Base-by-base conservation (phyloP, 129 eudicot genomes). In the Artemisia argyi region DNA sequence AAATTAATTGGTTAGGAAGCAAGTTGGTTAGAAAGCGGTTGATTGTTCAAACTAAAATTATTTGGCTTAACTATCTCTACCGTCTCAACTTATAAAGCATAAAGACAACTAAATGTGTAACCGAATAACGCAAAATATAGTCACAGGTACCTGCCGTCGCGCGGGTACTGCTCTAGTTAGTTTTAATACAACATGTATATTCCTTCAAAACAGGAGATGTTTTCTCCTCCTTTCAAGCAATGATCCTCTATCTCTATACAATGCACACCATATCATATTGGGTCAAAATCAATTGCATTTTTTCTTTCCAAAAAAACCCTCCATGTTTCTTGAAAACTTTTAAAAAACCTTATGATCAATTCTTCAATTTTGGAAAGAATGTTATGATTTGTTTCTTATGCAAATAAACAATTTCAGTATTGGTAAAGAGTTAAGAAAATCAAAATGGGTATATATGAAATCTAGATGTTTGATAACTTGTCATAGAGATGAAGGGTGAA, bases 401-500 rank as follows among this genome's bases (percentile, higher is more conserved):
- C 66, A 44, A 53, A 64, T 2, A 69, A 15, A 2, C 6, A 24
- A 7, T 39, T 39, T 7, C 35, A 42, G 35, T 69, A 56, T 58
- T 15, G 80, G 28, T 76, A 19, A 58, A 66, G 28, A 44, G 58
- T 28, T 19, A 13, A 66, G 7, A 57, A 10, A 62, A 55, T 18
- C 61, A 19, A 64, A 54, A 56, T 47, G 72, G 72, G 82, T 46
- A 28, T 10, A 20, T 50, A 56, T 70, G 66, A 60, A 22, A 17
- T 53, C 57, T n/a, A 76, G 75, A 65, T 52, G 76, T 61, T 69
- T 53, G 52, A 78, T 54, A 32, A 44, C 26, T 78, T 71, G 77
- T 28, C 72, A 54, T 61, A 73, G 82, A 76, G 79, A 91, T 88
- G 96, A 88, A 84, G 80, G 78, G 48, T 64, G 96, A 86, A 61